Conservation (phyloP, 805 yeast species). For the Deakozyma indianensis region DNA sequence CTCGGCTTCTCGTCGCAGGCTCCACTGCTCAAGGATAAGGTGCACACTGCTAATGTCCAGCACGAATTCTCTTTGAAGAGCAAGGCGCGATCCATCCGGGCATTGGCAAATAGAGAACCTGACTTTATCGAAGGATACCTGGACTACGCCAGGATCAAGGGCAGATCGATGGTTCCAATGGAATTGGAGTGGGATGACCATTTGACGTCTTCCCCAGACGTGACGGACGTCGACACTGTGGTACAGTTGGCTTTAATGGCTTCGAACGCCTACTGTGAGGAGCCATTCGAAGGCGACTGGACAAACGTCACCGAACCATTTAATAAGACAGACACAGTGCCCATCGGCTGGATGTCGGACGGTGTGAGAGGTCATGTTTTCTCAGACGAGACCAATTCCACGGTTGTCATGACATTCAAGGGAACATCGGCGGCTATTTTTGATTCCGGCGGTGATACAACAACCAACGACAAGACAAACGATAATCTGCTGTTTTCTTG, state of each 20-base stretch:
- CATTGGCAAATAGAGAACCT: constrained; percentile 38
- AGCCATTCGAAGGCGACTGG: constrained; percentile 79
- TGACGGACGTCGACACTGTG: constrained; percentile 60
- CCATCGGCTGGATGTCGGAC: constrained; percentile 75
- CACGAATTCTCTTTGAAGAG: constrained; percentile 3
- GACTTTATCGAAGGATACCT: constrained; percentile 54
- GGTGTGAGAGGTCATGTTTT: constrained; percentile 91
- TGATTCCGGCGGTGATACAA: constrained; percentile 46
- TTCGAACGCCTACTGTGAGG: constrained; percentile 76
- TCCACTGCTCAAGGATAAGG: constrained; percentile 9
- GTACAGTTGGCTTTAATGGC: constrained; percentile 71
- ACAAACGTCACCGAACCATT: constrained; percentile 50
- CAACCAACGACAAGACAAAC: constrained; percentile 64
- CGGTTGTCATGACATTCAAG: constrained; percentile 67
- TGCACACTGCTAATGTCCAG: not conserved
- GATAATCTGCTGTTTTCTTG: constrained; percentile 87
- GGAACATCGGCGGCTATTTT: constrained; percentile 83
- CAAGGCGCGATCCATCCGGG: constrained; percentile 12
- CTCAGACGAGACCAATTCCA: constrained; percentile 37
- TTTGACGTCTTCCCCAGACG: constrained; percentile 49
- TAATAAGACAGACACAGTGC: constrained; percentile 34
- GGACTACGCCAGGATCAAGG: constrained; percentile 30
- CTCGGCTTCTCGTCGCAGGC: constrained; percentile 20
- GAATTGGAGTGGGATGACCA: constrained; percentile 48
- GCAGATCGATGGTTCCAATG: constrained; percentile 16